Percentiles rank a stretch among this genome's conserved stretches.
phyloP scores from a whole-genome alignment of 2,329 filamentous ascomycete species.

The Claviceps sp. region DNA sequence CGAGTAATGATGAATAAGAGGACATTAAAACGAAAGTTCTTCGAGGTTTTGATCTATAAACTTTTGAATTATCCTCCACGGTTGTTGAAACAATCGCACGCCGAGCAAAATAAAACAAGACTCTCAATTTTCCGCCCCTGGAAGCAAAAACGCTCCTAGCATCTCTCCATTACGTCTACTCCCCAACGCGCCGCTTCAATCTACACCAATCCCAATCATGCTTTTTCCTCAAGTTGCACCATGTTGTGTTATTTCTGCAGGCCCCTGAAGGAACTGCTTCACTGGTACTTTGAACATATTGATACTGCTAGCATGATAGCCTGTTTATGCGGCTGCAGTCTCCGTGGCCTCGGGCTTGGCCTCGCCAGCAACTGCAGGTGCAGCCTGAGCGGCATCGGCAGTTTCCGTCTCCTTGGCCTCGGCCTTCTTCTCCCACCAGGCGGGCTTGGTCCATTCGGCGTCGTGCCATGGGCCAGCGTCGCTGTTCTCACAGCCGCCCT shows the following conservation, averaged over 20 bases:
- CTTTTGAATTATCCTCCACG: neutral
- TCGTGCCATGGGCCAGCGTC: slow-evolving; percentile 83
- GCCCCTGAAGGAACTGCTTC: too few relatives aligned
- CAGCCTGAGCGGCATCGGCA: slow-evolving; percentile 14
- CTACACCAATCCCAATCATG: neutral
- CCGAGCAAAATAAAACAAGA: neutral
- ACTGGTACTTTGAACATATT: too few relatives aligned
- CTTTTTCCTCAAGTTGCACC: neutral
- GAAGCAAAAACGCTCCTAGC: neutral
- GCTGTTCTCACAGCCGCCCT: slow-evolving; percentile 71
- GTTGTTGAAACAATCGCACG: neutral
- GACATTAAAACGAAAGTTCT: neutral
- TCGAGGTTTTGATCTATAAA: neutral
- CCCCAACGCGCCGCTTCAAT: neutral
- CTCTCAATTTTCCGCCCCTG: too few relatives aligned
- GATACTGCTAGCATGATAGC: too few relatives aligned
- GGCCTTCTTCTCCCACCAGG: slow-evolving; percentile 46
- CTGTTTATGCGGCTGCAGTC: slow-evolving; percentile 7
- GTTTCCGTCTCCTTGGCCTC: slow-evolving; percentile 21
- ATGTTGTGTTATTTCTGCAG: neutral
- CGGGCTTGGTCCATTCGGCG: slow-evolving; percentile 48
- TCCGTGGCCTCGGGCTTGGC: slow-evolving; percentile 20
- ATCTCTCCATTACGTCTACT: neutral
- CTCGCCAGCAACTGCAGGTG: slow-evolving; percentile 13
- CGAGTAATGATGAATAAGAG: neutral